These are phyloP conservation scores for Schizochytrium sp. DNA, from an alignment of 108 stramenopile genomes.

Conservation along the genomic window DNA sequence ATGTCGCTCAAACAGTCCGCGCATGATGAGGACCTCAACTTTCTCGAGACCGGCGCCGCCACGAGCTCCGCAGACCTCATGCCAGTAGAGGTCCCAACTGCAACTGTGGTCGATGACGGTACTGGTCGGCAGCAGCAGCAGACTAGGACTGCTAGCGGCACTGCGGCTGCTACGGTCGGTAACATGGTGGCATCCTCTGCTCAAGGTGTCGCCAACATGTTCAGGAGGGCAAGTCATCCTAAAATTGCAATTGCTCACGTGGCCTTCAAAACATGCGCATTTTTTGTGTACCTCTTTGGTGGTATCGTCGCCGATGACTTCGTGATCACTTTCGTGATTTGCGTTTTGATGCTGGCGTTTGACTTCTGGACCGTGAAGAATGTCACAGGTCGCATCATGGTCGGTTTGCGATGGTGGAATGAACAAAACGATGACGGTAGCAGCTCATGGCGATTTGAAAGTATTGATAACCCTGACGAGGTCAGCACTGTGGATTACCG, in stretches of 20 bases:
- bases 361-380: constrained; percentile 82
- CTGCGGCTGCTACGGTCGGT: neutral
- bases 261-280: constrained; percentile 65
- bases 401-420: constrained; percentile 80
- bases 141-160: too few relatives aligned
- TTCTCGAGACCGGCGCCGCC: constrained; percentile 32
- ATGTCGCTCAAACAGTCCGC: constrained; percentile 11
- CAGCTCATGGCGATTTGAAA: constrained; percentile 77
- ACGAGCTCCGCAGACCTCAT: neutral
- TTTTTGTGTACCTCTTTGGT: constrained; percentile 74
- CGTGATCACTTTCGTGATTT: constrained; percentile 72
- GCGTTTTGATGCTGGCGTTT: constrained; percentile 75
- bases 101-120: neutral
- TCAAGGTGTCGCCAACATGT: constrained; percentile 42
- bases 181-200: neutral
- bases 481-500: constrained; percentile 70
- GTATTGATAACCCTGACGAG: neutral
- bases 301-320: constrained; percentile 66
- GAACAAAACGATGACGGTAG: constrained; percentile 74
- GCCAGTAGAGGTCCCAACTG: neutral
- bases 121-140: neutral
- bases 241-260: constrained; percentile 37
- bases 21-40: constrained; percentile 25
- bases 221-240: constrained; percentile 13
- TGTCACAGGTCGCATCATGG: constrained; percentile 72